Conservation (phyloP, 257 asterid species). For the Solanum clarkiae region DNA sequence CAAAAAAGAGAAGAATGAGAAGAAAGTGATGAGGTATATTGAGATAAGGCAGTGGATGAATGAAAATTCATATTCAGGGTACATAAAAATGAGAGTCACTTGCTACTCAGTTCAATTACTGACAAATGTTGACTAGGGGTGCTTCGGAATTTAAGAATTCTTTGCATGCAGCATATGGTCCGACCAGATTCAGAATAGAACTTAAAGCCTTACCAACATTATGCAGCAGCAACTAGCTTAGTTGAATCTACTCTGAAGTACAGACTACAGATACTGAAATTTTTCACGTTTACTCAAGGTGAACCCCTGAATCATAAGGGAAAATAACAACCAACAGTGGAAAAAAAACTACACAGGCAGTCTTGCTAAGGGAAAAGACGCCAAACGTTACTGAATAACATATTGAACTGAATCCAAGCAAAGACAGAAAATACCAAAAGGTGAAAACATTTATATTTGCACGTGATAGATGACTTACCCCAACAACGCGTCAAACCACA, state of each 20-base stretch:
- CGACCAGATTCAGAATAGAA: background rate
- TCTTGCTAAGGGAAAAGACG: background rate
- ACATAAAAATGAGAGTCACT: background rate
- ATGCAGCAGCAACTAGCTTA: background rate
- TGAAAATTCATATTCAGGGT: background rate
- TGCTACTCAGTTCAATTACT: background rate
- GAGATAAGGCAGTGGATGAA: background rate
- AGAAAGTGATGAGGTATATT: background rate
- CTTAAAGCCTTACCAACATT: background rate
- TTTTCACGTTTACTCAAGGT: background rate
- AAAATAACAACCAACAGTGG: background rate
- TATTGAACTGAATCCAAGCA: background rate
- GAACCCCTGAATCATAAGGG: background rate
- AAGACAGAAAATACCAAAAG: background rate
- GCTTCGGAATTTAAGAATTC: background rate
- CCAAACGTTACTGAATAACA: background rate
- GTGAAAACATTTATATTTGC: background rate
- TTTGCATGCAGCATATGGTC: background rate
- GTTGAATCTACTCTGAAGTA: background rate
- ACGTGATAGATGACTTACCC: slow-evolving; percentile 49
- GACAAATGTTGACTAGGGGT: background rate
- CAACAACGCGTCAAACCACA: slow-evolving; percentile 97
- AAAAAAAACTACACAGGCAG: background rate
- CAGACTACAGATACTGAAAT: background rate
- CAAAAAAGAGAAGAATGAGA: slow-evolving; percentile 1